Conservation (phyloP, 192 early-diverging fungal species). For the Helicostylum pulchrum region DNA sequence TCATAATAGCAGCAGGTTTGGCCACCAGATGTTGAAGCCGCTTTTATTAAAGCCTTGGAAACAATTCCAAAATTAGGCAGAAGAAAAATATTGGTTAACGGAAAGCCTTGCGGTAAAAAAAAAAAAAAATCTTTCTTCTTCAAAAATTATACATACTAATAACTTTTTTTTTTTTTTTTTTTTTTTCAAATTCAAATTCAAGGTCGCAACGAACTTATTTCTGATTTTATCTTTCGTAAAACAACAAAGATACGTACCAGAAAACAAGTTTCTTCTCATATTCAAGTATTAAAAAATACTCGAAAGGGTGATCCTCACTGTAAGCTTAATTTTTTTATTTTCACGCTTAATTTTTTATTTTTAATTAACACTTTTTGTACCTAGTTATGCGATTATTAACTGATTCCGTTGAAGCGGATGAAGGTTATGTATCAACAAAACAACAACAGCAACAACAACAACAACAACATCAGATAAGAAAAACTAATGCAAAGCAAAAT, state of each 20-base stretch:
- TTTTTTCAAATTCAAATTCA: conserved; percentile 16
- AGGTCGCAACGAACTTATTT: conserved; percentile 73
- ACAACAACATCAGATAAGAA: not conserved
- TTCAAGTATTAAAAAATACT: conserved; percentile 75
- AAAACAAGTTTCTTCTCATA: conserved; percentile 79
- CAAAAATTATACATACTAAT: conserved; percentile 9
- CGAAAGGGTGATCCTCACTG: conserved; percentile 54
- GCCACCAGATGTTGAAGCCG: conserved; percentile 57
- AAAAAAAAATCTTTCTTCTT: not conserved
- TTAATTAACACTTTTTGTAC: conserved; percentile 8
- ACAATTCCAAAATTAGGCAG: conserved; percentile 51
- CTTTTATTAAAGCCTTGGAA: conserved; percentile 56
- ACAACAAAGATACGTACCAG: conserved; percentile 64
- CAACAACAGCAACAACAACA: not conserved
- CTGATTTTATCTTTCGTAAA: conserved; percentile 67
- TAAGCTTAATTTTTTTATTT: conserved; percentile 23
- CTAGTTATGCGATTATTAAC: conserved; percentile 48
- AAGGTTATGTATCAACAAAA: conserved; percentile 24
- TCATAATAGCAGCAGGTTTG: conserved; percentile 43
- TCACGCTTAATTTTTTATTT: not conserved
- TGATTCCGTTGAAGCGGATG: conserved; percentile 45
- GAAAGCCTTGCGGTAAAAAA: conserved; percentile 46
- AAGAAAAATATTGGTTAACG: conserved; percentile 50
- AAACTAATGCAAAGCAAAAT: not conserved
- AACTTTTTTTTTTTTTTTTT: conserved; percentile 34